Evolutionary conservation across 345 rosid species (phyloP).

Genomic region (Brassica nigra): DNA sequence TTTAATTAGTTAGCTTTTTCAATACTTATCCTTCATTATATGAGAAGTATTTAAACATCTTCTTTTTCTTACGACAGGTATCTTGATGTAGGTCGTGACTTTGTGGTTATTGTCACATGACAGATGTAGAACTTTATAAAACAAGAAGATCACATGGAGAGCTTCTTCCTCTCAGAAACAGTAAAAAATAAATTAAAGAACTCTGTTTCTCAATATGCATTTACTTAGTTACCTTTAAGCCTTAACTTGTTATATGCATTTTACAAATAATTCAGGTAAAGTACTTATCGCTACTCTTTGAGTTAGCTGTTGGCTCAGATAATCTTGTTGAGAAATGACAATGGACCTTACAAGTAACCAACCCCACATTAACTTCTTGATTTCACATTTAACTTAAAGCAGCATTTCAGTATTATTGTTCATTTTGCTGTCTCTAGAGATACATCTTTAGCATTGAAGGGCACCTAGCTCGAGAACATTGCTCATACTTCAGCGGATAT

Average conservation of each 20-base stretch:
- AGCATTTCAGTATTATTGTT: not conserved
- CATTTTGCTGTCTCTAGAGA: slow-evolving; percentile 40
- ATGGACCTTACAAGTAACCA: slow-evolving; percentile 65
- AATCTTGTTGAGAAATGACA: too few species aligned
- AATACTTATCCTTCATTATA: too few species aligned
- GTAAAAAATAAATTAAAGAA: slow-evolving; percentile 33
- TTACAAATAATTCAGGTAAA: slow-evolving; percentile 58
- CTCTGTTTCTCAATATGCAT: slow-evolving; percentile 18
- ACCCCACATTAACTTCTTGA: not conserved
- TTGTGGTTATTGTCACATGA: slow-evolving; percentile 62
- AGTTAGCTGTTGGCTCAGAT: slow-evolving; percentile 84
- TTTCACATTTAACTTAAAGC: not conserved
- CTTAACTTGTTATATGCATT: slow-evolving; percentile 11
- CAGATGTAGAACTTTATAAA: slow-evolving; percentile 84
- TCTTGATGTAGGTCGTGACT: too few species aligned
- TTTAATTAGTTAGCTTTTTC: slow-evolving; percentile 53
- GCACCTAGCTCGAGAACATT: slow-evolving; percentile 77
- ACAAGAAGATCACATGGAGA: slow-evolving; percentile 95
- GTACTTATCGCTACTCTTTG: slow-evolving; percentile 96
- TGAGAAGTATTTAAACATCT: too few species aligned
- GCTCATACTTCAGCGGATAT: slow-evolving; percentile 81
- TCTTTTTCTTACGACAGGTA: too few species aligned
- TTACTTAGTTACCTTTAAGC: not conserved
- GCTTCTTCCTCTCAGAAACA: slow-evolving; percentile 98
- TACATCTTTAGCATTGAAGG: slow-evolving; percentile 91